A percentile compares a stretch with the other conserved stretches of the same genome.
Conservation (phyloP, 208 protist species). For the Wallacemonas rigidus region DNA sequence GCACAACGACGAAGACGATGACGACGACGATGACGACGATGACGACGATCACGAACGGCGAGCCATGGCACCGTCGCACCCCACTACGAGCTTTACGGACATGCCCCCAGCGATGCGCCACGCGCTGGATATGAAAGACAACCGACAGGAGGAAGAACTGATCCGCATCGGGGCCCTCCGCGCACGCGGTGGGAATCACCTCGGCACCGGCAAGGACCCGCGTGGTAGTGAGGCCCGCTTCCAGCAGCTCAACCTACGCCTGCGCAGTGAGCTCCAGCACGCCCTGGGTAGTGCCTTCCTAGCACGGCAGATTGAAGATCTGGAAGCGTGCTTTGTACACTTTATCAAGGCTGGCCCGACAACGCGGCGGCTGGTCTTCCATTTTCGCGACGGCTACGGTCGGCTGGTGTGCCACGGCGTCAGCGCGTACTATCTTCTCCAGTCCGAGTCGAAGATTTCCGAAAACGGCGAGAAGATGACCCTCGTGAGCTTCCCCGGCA, state of each 20-base stretch:
- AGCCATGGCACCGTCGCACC: slow-evolving; percentile 30
- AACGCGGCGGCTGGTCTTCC: slow-evolving; percentile 61
- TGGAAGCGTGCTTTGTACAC: slow-evolving; percentile 64
- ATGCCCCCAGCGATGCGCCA: slow-evolving; percentile 56
- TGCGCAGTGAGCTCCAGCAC: slow-evolving; percentile 80
- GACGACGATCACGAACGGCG: slow-evolving; percentile 12
- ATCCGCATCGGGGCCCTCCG: slow-evolving; percentile 35
- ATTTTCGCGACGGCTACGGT: slow-evolving; percentile 87
- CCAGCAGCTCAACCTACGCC: slow-evolving; percentile 62
- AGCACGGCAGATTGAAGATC: slow-evolving; percentile 73
- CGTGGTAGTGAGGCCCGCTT: slow-evolving; percentile 75
- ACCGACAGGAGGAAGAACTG: slow-evolving; percentile 50
- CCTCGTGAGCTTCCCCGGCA: slow-evolving; percentile 49
- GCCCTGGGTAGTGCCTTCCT: slow-evolving; percentile 85
- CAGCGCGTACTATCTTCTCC: slow-evolving; percentile 77
- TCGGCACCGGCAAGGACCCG: slow-evolving; percentile 27
- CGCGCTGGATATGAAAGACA: slow-evolving; percentile 69
- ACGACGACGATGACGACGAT: slow-evolving; percentile 11
- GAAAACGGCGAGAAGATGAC: slow-evolving; percentile 71
- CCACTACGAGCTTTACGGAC: slow-evolving; percentile 37
- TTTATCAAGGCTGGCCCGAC: slow-evolving; percentile 50
- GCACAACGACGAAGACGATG: background rate
- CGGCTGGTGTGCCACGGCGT: slow-evolving; percentile 87
- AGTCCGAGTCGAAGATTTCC: slow-evolving; percentile 56
- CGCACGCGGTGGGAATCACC: background rate